Base-by-base conservation (phyloP, 2,329 filamentous ascomycete species). In the Cordyceps fumosorosea region DNA sequence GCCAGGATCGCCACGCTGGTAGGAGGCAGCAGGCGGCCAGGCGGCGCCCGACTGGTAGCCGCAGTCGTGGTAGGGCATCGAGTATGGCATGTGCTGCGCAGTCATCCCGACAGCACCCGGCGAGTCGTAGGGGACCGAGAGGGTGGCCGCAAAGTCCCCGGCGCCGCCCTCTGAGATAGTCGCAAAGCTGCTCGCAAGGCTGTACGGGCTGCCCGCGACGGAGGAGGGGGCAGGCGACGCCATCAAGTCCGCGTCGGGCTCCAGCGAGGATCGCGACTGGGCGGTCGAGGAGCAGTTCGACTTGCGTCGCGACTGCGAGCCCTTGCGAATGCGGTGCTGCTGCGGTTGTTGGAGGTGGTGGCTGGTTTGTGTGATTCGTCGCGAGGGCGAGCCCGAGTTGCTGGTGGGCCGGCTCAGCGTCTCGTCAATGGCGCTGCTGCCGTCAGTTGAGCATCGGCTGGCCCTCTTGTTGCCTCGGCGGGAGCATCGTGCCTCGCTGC, bases 401-500 rank as follows among this genome's bases (percentile, higher is more conserved):
- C 62, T 63, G 56, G 52, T 48, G 16, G 47, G 16, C 3, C 62
- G 56, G 47, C 45, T 60, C 52, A 18, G 44, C 29, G 51, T 55
- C 44, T 62, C 66, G 14, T 61, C 59, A 29, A 59, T 56, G 18
- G 56, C 34, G 53, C 63, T 56, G 52, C 45, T 64, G 54, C 48
- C 65, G 44, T 63, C 62, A 24, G 63, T 66, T 22, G 56, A 70
- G 62, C 66, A 64, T 20, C 65, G 66, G 55, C 67, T 65, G 34
- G 16, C 18, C 16, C 62, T 63, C 62, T 67, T 69, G 62, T 68
- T 74, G 22, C 67, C 65, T 24, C 71, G 68, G 47, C 72, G 72
- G 8, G 70, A 70, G 12, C 70, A 67, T 62, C 73, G 72, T 48
- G 70, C 69, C 20, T 69, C 68, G 2, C 71, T 70, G 50, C 74